Base-by-base conservation (phyloP, 305 asterid species). In the Rubia balearica region DNA sequence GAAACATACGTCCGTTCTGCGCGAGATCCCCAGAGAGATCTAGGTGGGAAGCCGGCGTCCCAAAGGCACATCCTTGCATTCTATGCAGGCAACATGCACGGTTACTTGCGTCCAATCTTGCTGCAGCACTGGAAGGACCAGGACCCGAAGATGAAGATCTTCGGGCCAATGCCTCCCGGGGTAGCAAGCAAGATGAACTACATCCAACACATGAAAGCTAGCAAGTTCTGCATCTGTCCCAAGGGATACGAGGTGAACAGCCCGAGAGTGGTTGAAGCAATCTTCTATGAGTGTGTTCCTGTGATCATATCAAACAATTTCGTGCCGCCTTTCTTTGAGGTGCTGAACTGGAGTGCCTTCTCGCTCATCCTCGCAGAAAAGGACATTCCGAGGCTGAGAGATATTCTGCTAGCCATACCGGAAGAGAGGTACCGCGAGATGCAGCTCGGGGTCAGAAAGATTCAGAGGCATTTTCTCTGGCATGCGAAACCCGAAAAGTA, bases 181-280 rank as follows among this genome's bases (percentile, higher is more conserved):
- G 76, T 9, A 48, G 84, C 73, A 36, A 88, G 91, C 9, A 77
- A 83, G 75, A 83, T 74, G 82, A 83, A 77, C 78, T 92, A 92
- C 57, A 78, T 75, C 3, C 81, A 84, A 78, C 81, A 86, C 82
- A 92, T 92, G 98, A 88, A 89, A 85, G 85, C 85, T 78, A 92
- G 98, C 87, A 92, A 85, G 70, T 92, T 80, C 83, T 90, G 97
- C 84, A 78, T 92, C 40, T 87, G 97, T 12, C 89, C 96, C 1
- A 82, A 77, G 67, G 97, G 98, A 1, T 78, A 38, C 27, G 81
- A 78, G 63, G 97, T 87, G 12, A 84, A 90, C 75, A 87, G 92
- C 72, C 98, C 98, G 2, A 74, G 97, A n/a, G 94, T 90, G 5
- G 95, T 92, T 51, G 98, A 92, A 81, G 91, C 98, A 12, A 86